Evolutionary conservation across 2,329 filamentous ascomycete species (phyloP), one percentile per base, ranked within the genome.

Genomic region (Gaeumannomyces sp.): DNA sequence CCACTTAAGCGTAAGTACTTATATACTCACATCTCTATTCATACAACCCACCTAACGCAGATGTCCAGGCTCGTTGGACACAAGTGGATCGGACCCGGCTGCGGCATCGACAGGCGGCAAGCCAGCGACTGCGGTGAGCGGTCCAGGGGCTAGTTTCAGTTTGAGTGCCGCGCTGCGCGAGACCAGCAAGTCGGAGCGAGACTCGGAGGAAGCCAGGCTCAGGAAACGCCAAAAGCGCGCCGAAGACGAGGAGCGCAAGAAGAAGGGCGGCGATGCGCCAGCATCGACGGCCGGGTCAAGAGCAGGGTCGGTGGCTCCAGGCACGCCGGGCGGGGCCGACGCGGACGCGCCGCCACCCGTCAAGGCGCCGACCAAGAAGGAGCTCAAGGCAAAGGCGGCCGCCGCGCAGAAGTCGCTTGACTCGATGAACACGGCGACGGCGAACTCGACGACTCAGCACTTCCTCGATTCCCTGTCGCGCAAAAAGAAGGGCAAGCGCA

Each of bases 321-420:
- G 83, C 2, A 89, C 86, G 0, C 85, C 88, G 3, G 86, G 85
- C 7, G 59, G 28, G n/a, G 62, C 31, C 16, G 56, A 56, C 5
- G 80, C 85, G 1, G 81, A 85, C 58, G 86, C 88, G 1, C 84
- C 88, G 0, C 88, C 90, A 64, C 74, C 80, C 1, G 82, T 85
- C 69, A 94, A 93, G 75, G 83, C 91, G 63, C 45, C 45, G 45
- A 90, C 89, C 5, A 97, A 97, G 81, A 97, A 97, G 78, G 93
- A 97, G 74, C 83, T 81, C 67, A 86, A 89, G 73, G 92, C 89
- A 75, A 90, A 88, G 68, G 83, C 89, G 69, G 85, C 87, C n/a
- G 45, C 45, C 4, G 89, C 92, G 66, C 89, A 92, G 67, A 91
- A 90, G 70, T 85, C 89, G 28, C 90, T 87, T 0, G 92, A 96